These are phyloP conservation scores for Rhododendron henanense DNA, from an alignment of 148 eudicot species.

Conservation along the genomic window DNA sequence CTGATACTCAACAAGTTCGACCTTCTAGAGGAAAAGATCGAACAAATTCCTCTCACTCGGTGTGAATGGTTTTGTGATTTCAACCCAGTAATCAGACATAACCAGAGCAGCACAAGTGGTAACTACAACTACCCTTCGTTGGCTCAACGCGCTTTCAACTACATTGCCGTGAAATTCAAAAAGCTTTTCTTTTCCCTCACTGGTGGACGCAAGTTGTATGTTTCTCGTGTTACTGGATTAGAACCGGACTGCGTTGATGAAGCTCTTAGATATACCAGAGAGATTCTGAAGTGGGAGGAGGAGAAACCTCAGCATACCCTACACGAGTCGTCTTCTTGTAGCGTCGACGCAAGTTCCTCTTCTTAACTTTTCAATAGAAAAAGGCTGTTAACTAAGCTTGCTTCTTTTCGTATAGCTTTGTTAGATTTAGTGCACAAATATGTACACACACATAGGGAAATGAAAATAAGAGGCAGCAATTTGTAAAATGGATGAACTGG, in stretches of 20 bases:
- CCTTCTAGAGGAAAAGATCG: slow-evolving; percentile 68
- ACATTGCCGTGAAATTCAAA: slow-evolving; percentile 62
- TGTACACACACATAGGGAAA: neutral
- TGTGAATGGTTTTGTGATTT: slow-evolving; percentile 86
- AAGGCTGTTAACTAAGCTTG: neutral
- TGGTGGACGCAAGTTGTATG: slow-evolving; percentile 61
- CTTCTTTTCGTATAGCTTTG: neutral
- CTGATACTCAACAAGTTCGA: slow-evolving; percentile 73
- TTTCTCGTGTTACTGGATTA: slow-evolving; percentile 47
- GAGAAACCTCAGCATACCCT: slow-evolving; percentile 34
- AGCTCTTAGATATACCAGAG: slow-evolving; percentile 57
- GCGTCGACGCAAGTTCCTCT: slow-evolving; percentile 40
- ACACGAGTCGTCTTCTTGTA: slow-evolving; percentile 44
- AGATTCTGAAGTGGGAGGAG: slow-evolving; percentile 69
- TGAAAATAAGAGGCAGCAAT: neutral
- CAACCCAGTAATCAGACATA: slow-evolving; percentile 52
- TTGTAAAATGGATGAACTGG: neutral
- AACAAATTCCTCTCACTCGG: slow-evolving; percentile 39
- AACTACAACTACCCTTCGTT: slow-evolving; percentile 33
- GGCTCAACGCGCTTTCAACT: slow-evolving; percentile 65
- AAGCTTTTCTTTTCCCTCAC: slow-evolving; percentile 45
- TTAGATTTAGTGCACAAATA: neutral
- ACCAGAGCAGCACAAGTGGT: slow-evolving; percentile 24
- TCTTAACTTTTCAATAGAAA: slow-evolving; percentile 6
- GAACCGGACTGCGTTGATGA: slow-evolving; percentile 62